These are phyloP conservation scores for Myriosclerotinia duriaeana DNA, from an alignment of 2,329 filamentous ascomycete species.

Conservation along the genomic window DNA sequence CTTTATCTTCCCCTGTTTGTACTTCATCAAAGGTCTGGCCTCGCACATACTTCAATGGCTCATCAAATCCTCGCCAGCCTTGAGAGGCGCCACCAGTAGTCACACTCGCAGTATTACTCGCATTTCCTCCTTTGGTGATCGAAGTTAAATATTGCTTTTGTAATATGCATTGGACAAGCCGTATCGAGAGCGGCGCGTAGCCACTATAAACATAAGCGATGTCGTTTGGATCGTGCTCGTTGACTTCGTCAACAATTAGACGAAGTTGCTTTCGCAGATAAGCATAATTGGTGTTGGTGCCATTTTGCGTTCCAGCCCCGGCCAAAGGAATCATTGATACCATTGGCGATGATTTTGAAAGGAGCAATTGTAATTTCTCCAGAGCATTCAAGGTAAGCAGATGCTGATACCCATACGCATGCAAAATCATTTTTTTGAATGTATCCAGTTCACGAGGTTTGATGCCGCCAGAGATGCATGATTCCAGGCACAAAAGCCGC, in stretches of 20 bases:
- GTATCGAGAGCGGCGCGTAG: slow-evolving; percentile 88
- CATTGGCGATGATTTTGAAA: slow-evolving; percentile 72
- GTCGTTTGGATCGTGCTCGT: slow-evolving; percentile 90
- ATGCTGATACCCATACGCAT: slow-evolving; percentile 95
- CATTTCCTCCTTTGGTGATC: slow-evolving; percentile 63
- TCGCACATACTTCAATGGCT: slow-evolving; percentile 80
- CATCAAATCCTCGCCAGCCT: slow-evolving; percentile 92
- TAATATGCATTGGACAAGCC: slow-evolving; percentile 86
- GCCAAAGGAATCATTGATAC: slow-evolving; percentile 79
- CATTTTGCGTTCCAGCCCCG: slow-evolving; percentile 54
- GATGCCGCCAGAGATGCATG: slow-evolving; percentile 83
- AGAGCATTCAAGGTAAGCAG: slow-evolving; percentile 83
- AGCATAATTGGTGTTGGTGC: slow-evolving; percentile 84
- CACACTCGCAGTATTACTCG: slow-evolving; percentile 47
- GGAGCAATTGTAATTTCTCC: slow-evolving; percentile 84
- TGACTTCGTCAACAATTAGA: slow-evolving; percentile 93
- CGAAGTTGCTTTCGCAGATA: slow-evolving; percentile 82
- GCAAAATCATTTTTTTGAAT: slow-evolving; percentile 83
- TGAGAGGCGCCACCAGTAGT: slow-evolving; percentile 61
- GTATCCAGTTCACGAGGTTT: slow-evolving; percentile 84
- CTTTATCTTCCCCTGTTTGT: slow-evolving; percentile 91
- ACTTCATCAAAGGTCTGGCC: slow-evolving; percentile 89
- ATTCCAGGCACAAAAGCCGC: slow-evolving; percentile 85
- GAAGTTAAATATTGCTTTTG: slow-evolving; percentile 83
- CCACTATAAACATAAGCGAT: slow-evolving; percentile 98